Conservation (phyloP, 306 rosid species). For the Elaeagnus macrophylla region DNA sequence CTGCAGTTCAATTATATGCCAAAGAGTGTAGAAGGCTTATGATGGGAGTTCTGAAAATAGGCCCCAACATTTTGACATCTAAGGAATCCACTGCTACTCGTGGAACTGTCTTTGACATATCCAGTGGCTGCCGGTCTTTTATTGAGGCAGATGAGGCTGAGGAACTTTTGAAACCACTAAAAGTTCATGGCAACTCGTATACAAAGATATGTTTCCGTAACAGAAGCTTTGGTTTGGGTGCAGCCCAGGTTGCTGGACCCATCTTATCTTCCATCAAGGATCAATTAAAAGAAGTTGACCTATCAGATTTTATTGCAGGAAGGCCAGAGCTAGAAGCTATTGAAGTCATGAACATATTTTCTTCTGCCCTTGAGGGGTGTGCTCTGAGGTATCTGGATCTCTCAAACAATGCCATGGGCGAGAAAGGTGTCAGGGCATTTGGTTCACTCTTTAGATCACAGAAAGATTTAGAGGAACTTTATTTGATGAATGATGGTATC, state of each 20-base stretch:
- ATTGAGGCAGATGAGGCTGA: conserved; percentile 60
- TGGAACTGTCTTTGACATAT: conserved; percentile 62
- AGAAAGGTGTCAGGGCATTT: conserved; percentile 76
- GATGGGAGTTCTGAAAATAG: too few relatives aligned
- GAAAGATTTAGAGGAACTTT: conserved; percentile 65
- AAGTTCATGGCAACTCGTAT: conserved; percentile 37
- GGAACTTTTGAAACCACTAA: conserved; percentile 52
- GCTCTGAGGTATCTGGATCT: conserved; percentile 51
- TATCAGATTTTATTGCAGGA: conserved; percentile 83
- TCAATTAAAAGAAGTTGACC: conserved; percentile 63
- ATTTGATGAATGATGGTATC: conserved; percentile 86
- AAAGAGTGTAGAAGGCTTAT: conserved; percentile 40
- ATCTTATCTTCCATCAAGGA: conserved; percentile 51
- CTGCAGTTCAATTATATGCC: conserved; percentile 64
- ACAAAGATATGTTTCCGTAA: conserved; percentile 71
- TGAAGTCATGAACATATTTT: conserved; percentile 68
- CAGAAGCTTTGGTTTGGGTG: conserved; percentile 81
- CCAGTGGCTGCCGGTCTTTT: conserved; percentile 63
- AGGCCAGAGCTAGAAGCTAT: conserved; percentile 75
- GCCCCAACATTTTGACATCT: background rate
- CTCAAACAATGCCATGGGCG: conserved; percentile 83
- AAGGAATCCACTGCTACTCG: conserved; percentile 24
- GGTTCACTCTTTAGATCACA: conserved; percentile 60
- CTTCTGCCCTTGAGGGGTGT: conserved; percentile 70
- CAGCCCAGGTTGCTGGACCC: conserved; percentile 61